These are phyloP conservation scores for Kodamaea sagamina DNA, from an alignment of 805 yeast species.

Conservation along the genomic window DNA sequence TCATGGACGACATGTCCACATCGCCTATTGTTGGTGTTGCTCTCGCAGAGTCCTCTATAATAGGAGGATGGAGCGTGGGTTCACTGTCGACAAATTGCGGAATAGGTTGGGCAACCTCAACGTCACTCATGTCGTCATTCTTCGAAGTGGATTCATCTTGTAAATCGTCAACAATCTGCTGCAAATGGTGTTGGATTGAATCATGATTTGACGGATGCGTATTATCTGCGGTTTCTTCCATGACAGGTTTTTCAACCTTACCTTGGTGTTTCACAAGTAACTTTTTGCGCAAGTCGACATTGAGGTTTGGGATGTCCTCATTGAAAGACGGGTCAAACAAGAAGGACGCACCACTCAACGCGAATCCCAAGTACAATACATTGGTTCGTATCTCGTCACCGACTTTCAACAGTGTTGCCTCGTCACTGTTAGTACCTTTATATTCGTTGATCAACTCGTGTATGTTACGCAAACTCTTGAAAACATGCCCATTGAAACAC, in stretches of 20 bases:
- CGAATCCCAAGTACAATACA: slow-evolving; percentile 57
- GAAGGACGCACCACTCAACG: slow-evolving; percentile 68
- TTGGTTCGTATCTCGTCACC: slow-evolving; percentile 58
- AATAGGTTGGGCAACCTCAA: slow-evolving; percentile 6
- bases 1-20: slow-evolving; percentile 48
- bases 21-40: slow-evolving; percentile 50
- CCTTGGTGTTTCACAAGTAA: neutral
- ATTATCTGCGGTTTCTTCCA: neutral
- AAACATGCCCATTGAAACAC: slow-evolving; percentile 52
- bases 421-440: slow-evolving; percentile 15
- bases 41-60: slow-evolving; percentile 39
- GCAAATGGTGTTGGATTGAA: slow-evolving; percentile 32
- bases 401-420: slow-evolving; percentile 26
- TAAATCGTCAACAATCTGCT: slow-evolving; percentile 30
- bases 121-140: slow-evolving; percentile 10
- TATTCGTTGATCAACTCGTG: slow-evolving; percentile 32
- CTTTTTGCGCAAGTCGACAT: slow-evolving; percentile 7
- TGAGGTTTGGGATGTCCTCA: slow-evolving; percentile 44
- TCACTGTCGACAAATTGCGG: slow-evolving; percentile 3
- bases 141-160: neutral
- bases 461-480: slow-evolving; percentile 46
- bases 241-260: slow-evolving; percentile 1
- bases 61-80: slow-evolving; percentile 4
- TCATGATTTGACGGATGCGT: neutral
- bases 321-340: slow-evolving; percentile 73